Evolutionary conservation across 441 rosid species (phyloP).

Genomic region (Gossypium davidsonii): DNA sequence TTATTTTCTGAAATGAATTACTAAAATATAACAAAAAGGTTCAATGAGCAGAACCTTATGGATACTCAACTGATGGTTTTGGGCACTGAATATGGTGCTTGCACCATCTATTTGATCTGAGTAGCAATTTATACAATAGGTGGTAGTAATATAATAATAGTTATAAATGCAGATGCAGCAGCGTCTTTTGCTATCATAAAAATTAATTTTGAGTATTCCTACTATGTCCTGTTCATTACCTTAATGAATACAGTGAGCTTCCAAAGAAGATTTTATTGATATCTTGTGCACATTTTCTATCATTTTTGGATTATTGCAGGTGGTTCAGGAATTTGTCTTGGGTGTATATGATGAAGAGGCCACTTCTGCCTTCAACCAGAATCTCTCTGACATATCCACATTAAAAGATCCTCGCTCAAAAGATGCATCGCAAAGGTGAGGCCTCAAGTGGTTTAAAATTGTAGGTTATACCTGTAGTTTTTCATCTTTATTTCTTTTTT

Average conservation of each 20-base stretch:
- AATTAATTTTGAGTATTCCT: background rate
- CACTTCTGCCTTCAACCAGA: constrained; percentile 72
- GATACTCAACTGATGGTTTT: background rate
- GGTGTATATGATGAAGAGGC: constrained; percentile 73
- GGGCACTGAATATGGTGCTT: background rate
- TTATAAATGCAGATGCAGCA: background rate
- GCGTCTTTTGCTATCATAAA: background rate
- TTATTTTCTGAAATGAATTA: constrained; percentile 7
- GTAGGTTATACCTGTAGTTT: background rate
- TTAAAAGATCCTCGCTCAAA: constrained; percentile 70
- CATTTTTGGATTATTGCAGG: constrained; percentile 29
- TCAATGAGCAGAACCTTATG: background rate
- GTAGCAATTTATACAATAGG: background rate
- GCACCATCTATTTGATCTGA: background rate
- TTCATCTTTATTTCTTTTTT: background rate
- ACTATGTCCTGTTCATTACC: background rate
- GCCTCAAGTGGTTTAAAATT: background rate
- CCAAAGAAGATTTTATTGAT: background rate
- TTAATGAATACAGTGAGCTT: background rate
- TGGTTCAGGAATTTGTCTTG: constrained; percentile 72
- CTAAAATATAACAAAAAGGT: background rate
- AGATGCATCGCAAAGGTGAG: constrained; percentile 82
- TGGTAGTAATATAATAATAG: background rate
- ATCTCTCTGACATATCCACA: constrained; percentile 59
- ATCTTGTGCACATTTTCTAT: background rate